phyloP scores from a whole-genome alignment of 1,284 basidiomycete species.

The Cystobasidium sp. region DNA sequence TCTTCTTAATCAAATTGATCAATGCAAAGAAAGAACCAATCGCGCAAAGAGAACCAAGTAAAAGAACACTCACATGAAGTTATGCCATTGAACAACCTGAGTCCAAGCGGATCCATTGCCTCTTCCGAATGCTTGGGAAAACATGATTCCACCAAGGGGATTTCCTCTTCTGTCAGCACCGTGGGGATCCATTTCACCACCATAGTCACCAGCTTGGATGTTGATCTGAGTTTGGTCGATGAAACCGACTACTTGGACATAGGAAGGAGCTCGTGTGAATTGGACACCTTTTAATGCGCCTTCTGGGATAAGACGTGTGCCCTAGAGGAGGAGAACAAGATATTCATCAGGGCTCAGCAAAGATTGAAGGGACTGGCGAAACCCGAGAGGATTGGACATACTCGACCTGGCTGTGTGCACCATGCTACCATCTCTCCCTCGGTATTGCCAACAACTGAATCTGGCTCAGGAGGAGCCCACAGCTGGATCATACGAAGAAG shows the following conservation, averaged over 20 bases:
- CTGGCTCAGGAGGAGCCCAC: constrained; percentile 46
- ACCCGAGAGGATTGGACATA: neutral
- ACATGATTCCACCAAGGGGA: constrained; percentile 57
- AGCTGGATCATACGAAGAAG: constrained; percentile 6
- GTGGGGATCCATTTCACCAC: constrained; percentile 62
- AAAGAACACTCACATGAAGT: constrained; percentile 34
- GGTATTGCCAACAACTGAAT: constrained; percentile 45
- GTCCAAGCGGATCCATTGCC: constrained; percentile 52
- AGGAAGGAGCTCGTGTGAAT: constrained; percentile 54
- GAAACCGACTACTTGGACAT: constrained; percentile 60
- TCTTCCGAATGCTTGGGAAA: constrained; percentile 32
- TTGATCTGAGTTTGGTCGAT: constrained; percentile 59
- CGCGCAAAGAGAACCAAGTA: neutral
- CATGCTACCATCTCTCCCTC: constrained; percentile 50
- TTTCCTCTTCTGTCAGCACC: constrained; percentile 47
- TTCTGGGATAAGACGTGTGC: constrained; percentile 54
- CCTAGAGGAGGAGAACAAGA: constrained; percentile 22
- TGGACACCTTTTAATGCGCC: constrained; percentile 54
- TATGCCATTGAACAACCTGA: constrained; percentile 44
- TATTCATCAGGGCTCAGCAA: neutral
- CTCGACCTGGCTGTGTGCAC: constrained; percentile 46
- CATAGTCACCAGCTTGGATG: constrained; percentile 65
- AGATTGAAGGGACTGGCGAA: neutral
- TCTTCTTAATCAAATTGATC: neutral
- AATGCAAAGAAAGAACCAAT: neutral